Evolutionary conservation across 805 yeast genomes (phyloP).

Genomic region (Yarrowia alimentaria): DNA sequence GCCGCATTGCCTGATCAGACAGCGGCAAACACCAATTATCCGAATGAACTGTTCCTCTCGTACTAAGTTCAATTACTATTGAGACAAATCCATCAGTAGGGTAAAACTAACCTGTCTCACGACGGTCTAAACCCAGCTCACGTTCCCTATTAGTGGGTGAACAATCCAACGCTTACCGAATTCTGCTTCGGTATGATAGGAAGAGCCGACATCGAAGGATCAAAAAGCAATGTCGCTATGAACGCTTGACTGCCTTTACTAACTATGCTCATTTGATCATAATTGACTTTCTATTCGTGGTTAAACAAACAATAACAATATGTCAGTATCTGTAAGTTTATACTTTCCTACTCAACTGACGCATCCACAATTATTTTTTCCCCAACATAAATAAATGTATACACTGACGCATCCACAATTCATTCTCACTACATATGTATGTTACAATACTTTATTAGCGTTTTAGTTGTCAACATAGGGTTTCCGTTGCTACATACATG

Average conservation of each 20-base stretch:
- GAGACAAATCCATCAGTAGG: slow-evolving; percentile 44
- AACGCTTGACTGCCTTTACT: slow-evolving; percentile 52
- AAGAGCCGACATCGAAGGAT: slow-evolving; percentile 52
- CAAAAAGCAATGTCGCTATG: slow-evolving; percentile 51
- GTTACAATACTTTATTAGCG: no score
- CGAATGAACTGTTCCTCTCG: slow-evolving; percentile 51
- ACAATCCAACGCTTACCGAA: slow-evolving; percentile 49
- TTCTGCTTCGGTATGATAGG: slow-evolving; percentile 53
- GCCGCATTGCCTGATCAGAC: slow-evolving; percentile 50
- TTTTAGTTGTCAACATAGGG: no score
- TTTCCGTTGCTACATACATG: no score
- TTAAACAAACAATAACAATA: no score
- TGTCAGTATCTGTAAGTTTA: no score
- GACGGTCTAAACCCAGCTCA: slow-evolving; percentile 47
- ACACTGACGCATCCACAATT: no score
- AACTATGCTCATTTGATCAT: no score
- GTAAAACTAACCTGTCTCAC: slow-evolving; percentile 49
- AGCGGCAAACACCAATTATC: slow-evolving; percentile 50
- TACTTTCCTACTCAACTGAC: no score
- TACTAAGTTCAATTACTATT: slow-evolving; percentile 29
- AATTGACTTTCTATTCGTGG: no score
- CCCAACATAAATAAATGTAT: no score
- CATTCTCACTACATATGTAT: no score
- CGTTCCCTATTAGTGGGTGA: slow-evolving; percentile 51
- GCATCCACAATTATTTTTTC: no score